Evolutionary conservation across 1,284 basidiomycete species (phyloP), one percentile per base, ranked within the genome.

Genomic region (Taiwanofungus camphoratus): DNA sequence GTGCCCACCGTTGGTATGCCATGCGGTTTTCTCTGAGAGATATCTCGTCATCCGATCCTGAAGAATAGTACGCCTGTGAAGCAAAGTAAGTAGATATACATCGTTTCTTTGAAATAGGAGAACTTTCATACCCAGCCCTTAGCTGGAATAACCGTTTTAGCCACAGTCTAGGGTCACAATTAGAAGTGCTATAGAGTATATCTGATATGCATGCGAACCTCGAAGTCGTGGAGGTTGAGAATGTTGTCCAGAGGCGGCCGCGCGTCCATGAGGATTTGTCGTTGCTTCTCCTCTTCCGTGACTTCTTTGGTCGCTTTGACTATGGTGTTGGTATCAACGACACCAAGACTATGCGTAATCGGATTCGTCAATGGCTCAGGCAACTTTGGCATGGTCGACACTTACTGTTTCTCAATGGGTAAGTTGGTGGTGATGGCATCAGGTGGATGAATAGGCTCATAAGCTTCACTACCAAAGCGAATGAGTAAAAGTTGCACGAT

Each of bases 141-240:
- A 36, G 70, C 64, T 3, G 70, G 67, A 53, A 84, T 73, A 2
- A 77, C 69, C 22, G 62, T 53, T 50, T 70, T 71, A 3, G 78
- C 76, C 12, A 82, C 68, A 19, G 69, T 70, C 64, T 72, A 41
- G 34, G 39, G 5, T 20, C 20, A 35, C 39, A 36, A 31, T 7
- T 18, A 8, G 31, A 18, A 45, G 19, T 3, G 7, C 12, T n/a
- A 41, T 16, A 30, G 4, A 15, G 7, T 15, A n/a, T 13, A 34
- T 4, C 9, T 3, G 6, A 13, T 5, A 22, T 13, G 4, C 12
- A 32, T 16, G 41, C 62, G 48, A 18, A 61, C 66, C 64, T 87
- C 84, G 53, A 87, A 84, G 61, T 87, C 85, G 62, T 84, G 82
- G 60, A 87, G 55, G 52, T 79, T 82, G 41, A 87, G 61, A 47